Conservation (phyloP, 495 filamentous ascomycete genomes). For the Hyaloscypha hepaticicola region DNA sequence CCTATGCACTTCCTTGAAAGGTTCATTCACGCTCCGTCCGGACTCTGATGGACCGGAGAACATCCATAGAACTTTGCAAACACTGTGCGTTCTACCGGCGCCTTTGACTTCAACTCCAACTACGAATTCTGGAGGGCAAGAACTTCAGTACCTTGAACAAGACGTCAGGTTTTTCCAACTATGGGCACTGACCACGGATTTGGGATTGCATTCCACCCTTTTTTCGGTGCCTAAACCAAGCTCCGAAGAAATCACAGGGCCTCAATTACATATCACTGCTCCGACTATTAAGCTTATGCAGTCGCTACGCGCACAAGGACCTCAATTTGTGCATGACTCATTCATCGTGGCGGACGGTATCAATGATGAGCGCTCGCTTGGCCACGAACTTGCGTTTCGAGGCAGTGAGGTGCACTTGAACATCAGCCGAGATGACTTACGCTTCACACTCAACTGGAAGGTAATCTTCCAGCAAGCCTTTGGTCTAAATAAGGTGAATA, state of each 20-base stretch:
- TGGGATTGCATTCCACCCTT: slow-evolving; percentile 26
- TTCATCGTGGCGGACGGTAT: slow-evolving; percentile 26
- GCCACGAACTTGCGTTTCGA: neutral
- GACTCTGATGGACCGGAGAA: neutral
- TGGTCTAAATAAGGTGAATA: neutral
- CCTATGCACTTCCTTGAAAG: slow-evolving; percentile 3
- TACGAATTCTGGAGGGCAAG: neutral
- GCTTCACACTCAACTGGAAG: slow-evolving; percentile 17
- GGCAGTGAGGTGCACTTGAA: neutral
- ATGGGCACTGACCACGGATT: slow-evolving; percentile 25
- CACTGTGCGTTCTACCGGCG: slow-evolving; percentile 16
- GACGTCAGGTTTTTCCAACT: slow-evolving; percentile 32
- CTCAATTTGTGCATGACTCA: slow-evolving; percentile 1
- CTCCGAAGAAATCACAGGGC: neutral
- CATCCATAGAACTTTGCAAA: neutral
- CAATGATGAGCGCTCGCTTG: neutral
- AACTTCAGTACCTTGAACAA: slow-evolving; percentile 20
- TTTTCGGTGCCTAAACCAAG: neutral
- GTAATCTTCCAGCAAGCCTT: slow-evolving; percentile 14
- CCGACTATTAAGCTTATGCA: slow-evolving; percentile 8
- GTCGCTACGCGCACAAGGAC: neutral
- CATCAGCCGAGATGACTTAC: neutral
- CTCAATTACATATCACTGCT: slow-evolving; percentile 4
- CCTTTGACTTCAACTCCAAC: slow-evolving; percentile 4
- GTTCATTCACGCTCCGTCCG: slow-evolving; percentile 11